Percentiles rank a stretch among this genome's conserved stretches.
phyloP scores from a whole-genome alignment of 164 flowering plant genomes.

The Brasenia schreberi region DNA sequence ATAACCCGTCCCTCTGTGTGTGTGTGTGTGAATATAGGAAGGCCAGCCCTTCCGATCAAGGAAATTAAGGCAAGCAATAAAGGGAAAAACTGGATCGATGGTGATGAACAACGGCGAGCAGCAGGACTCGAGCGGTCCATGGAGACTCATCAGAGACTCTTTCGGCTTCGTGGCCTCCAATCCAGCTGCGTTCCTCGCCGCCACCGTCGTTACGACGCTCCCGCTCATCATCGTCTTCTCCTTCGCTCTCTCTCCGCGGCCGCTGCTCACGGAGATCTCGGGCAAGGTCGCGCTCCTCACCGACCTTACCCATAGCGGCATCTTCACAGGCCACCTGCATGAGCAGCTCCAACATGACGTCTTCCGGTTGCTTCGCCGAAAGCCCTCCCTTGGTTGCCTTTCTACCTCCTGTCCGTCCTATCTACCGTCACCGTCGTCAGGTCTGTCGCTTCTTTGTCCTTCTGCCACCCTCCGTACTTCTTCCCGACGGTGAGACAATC shows the following conservation, averaged over 20 bases:
- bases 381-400: slow-evolving; percentile 20
- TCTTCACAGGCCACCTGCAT: slow-evolving; percentile 21
- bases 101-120: too few species aligned
- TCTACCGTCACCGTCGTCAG: slow-evolving; percentile 20
- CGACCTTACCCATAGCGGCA: slow-evolving; percentile 18
- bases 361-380: slow-evolving; percentile 20
- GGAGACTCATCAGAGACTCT: too few species aligned
- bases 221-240: slow-evolving; percentile 34
- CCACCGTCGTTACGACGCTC: slow-evolving; percentile 20
- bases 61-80: too few species aligned
- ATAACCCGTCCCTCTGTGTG: too few species aligned
- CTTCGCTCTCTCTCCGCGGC: slow-evolving; percentile 18
- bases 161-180: too few species aligned
- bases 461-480: slow-evolving; percentile 9
- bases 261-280: slow-evolving; percentile 16
- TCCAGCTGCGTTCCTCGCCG: too few species aligned
- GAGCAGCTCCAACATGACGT: slow-evolving; percentile 25
- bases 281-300: slow-evolving; percentile 22
- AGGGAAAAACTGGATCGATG: too few species aligned
- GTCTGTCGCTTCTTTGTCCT: slow-evolving; percentile 10
- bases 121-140: too few species aligned
- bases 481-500: slow-evolving; percentile 8
- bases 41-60: too few species aligned
- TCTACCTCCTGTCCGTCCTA: slow-evolving; percentile 24
- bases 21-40: too few species aligned